phyloP scores from a whole-genome alignment of 768 basidiomycete genomes.

The Amanita phalloides region DNA sequence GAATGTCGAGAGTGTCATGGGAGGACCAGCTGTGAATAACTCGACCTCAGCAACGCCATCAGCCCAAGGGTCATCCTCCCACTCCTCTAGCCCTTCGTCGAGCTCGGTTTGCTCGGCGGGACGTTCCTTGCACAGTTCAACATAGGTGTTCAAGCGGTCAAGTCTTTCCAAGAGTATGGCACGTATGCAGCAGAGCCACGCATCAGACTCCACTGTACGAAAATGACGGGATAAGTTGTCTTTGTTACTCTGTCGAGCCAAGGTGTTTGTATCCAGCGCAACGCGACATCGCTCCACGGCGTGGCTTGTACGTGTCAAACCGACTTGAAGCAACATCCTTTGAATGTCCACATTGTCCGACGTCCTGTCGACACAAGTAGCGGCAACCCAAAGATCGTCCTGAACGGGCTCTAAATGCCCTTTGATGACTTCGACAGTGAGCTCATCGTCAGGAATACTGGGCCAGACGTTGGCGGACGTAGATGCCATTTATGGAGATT shows the following conservation, averaged over 20 bases:
- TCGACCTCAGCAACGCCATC: constrained; percentile 25
- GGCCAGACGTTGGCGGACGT: constrained; percentile 39
- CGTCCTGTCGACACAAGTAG: constrained; percentile 63
- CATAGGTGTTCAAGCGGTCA: constrained; percentile 65
- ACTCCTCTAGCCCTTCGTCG: constrained; percentile 50
- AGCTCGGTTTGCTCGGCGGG: constrained; percentile 25
- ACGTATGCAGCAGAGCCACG: constrained; percentile 55
- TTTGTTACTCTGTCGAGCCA: constrained; percentile 8
- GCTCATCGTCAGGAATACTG: constrained; percentile 40
- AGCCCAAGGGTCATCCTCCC: constrained; percentile 76
- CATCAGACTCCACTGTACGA: constrained; percentile 43
- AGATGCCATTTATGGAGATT: constrained; percentile 24
- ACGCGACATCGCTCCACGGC: constrained; percentile 38
- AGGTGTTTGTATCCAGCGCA: constrained; percentile 12
- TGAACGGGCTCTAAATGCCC: constrained; percentile 36
- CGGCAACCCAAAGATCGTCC: constrained; percentile 70
- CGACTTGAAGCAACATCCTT: constrained; percentile 47
- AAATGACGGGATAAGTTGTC: constrained; percentile 43
- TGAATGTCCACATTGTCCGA: constrained; percentile 48
- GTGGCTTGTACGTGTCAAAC: constrained; percentile 45
- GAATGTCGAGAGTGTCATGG: constrained; percentile 53
- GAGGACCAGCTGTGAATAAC: constrained; percentile 18
- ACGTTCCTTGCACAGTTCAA: constrained; percentile 41
- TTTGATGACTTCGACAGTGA: constrained; percentile 39
- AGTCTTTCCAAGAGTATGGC: constrained; percentile 54